Evolutionary conservation across 176 grass and related monocot genomes (phyloP).

Genomic region (Dactylis glomerata): DNA sequence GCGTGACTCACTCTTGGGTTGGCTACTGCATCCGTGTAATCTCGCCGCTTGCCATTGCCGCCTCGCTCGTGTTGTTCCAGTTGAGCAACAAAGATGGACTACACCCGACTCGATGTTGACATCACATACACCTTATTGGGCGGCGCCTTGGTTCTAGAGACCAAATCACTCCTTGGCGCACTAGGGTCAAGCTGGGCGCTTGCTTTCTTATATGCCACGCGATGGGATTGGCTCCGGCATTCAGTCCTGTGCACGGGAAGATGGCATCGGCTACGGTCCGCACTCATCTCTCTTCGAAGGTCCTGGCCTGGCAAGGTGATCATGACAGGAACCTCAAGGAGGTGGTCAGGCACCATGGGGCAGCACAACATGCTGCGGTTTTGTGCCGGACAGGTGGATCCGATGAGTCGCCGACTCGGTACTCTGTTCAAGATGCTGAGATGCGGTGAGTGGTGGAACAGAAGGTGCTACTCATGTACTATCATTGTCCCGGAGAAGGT

Average conservation of each 20-base stretch:
- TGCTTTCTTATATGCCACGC: neutral
- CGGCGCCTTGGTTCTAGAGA: conserved; percentile 10
- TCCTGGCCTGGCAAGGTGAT: no score
- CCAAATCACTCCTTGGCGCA: neutral
- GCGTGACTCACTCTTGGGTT: neutral
- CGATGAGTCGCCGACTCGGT: neutral
- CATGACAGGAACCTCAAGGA: neutral
- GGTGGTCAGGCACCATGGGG: conserved; percentile 16
- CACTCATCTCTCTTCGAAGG: no score
- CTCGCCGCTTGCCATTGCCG: neutral
- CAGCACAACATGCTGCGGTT: conserved; percentile 9
- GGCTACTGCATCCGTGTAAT: conserved; percentile 24
- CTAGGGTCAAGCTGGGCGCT: neutral
- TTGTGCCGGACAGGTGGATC: neutral
- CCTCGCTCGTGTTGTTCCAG: neutral
- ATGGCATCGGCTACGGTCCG: no score
- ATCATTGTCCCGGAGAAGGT: neutral
- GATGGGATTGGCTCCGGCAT: no score
- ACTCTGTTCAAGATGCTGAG: neutral
- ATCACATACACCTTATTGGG: conserved; percentile 40
- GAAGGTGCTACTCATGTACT: neutral
- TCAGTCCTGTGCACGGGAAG: no score
- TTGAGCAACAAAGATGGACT: neutral
- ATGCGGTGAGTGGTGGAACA: neutral
- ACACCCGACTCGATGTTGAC: neutral